Base-by-base conservation (phyloP, 768 basidiomycete species). In the Russula compacta region DNA sequence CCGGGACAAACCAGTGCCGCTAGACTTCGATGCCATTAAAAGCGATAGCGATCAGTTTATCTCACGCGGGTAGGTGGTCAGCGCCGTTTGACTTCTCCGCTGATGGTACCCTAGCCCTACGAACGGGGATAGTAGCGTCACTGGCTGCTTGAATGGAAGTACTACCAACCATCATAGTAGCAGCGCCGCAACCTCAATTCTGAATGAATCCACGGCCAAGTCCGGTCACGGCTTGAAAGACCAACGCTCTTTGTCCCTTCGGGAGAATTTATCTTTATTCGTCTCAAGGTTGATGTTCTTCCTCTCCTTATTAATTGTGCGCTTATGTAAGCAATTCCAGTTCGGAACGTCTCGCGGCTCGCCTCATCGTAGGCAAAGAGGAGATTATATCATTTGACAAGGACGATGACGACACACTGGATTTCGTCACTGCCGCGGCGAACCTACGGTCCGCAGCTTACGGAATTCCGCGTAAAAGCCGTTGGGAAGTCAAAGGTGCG, bases 401-500 rank as follows among this genome's bases (percentile, higher is more conserved):
- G 71, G 97, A 99, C 69, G 97, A 98, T 69, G 92, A 95, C 36
- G 97, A 98, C 67, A 87, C 94, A 0, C 81, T 99, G 3, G 94
- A 98, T 73, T 98, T 99, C 68, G 97, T 98, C 24, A 92, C 94
- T 0, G 91, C 95, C 7, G 84, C 95, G 0, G 89, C 94, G 4
- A 99, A 99, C 73, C 78, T 99, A 49, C 85, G 97, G 1, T 91
- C 93, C 0, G 82, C 82, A 1, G 92, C 94, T 0, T 99, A 98
- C 70, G 86, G 86, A 4, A 99, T 99, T 40, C 81, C 82, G 6
- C 79, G 78, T 4, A 94, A 95, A 77, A 98, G 92, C 1, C 82
- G 93, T 15, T 99, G 95, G 91, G 88, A 98, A 71, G 86, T 99
- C 53, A 99, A 99, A 82, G 93, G 94, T 91, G 55, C 46, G 73